A percentile compares a stretch with the other conserved stretches of the same genome.
Evolutionary conservation across 306 rosid species (phyloP).

Genomic region (Vicia faba): DNA sequence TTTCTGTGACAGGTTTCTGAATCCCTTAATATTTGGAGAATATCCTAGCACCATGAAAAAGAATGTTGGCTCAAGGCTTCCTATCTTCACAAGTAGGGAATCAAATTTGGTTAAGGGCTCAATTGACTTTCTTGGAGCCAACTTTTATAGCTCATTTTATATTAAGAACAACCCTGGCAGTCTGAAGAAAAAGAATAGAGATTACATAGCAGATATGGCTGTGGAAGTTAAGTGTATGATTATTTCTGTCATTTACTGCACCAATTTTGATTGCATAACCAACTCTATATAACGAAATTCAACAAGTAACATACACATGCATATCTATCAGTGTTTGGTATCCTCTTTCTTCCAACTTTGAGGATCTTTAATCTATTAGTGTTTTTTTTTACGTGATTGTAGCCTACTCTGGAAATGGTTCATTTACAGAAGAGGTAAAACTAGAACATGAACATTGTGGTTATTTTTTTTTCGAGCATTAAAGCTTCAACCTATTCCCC

Average conservation of each 20-base stretch:
- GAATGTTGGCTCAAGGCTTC: slow-evolving; percentile 61
- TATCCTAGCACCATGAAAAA: slow-evolving; percentile 52
- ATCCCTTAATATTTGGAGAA: slow-evolving; percentile 63
- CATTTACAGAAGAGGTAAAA: slow-evolving; percentile 37
- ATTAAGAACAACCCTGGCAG: slow-evolving; percentile 40
- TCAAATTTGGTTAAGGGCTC: slow-evolving; percentile 53
- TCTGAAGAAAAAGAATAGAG: slow-evolving; percentile 30
- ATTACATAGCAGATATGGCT: slow-evolving; percentile 17
- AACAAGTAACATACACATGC: not conserved
- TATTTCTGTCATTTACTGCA: slow-evolving; percentile 1
- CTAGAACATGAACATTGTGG: slow-evolving; percentile 1
- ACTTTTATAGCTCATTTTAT: slow-evolving; percentile 32
- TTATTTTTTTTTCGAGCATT: not conserved
- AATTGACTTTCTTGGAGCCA: slow-evolving; percentile 58
- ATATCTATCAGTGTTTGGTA: not conserved
- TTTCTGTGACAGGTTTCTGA: slow-evolving; percentile 48
- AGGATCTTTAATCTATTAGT: slow-evolving; percentile 11
- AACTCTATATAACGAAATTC: not conserved
- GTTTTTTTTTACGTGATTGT: slow-evolving; percentile 6
- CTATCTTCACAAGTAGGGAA: slow-evolving; percentile 44
- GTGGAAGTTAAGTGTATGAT: slow-evolving; percentile 24
- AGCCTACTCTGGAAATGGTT: slow-evolving; percentile 10
- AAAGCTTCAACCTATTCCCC: not conserved
- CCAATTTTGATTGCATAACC: not conserved
- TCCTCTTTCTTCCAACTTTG: not conserved